phyloP scores from a whole-genome alignment of 2,329 filamentous ascomycete genomes.

The Diatrype stigma region DNA sequence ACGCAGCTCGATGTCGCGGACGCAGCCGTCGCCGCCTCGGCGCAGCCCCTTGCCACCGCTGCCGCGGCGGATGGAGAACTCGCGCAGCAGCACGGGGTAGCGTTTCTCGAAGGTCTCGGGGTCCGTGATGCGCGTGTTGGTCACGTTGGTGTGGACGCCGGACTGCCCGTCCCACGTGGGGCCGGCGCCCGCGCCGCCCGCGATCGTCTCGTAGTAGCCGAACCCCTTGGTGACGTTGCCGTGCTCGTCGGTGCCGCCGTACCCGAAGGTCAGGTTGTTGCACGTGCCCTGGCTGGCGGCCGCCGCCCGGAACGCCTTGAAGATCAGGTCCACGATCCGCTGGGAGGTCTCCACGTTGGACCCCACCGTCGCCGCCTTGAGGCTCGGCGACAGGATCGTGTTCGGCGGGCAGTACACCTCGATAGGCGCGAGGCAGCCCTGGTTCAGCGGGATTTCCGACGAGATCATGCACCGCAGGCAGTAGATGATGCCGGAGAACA shows the following conservation, averaged over 20 bases:
- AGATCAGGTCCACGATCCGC: conserved; percentile 7
- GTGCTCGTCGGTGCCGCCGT: conserved; percentile 38
- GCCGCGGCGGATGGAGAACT: neutral
- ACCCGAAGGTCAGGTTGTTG: conserved; percentile 29
- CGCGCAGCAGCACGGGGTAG: neutral
- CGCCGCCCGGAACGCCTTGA: conserved; percentile 9
- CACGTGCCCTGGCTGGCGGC: conserved; percentile 30
- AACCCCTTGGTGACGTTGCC: conserved; percentile 24
- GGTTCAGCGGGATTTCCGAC: conserved; percentile 70
- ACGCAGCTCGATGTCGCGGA: neutral
- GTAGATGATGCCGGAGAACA: conserved; percentile 25
- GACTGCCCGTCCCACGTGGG: neutral
- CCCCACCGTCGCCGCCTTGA: conserved; percentile 11
- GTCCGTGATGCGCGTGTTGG: neutral
- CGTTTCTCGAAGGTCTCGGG: neutral
- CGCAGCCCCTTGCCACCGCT: neutral
- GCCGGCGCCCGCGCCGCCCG: neutral
- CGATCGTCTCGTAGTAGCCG: neutral
- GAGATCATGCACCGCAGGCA: conserved; percentile 58
- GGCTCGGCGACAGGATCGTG: conserved; percentile 23
- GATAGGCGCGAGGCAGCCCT: conserved; percentile 55
- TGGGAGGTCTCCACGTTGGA: conserved; percentile 11
- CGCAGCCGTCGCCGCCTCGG: neutral
- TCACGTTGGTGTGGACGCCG: neutral
- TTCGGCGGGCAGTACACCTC: conserved; percentile 12